phyloP scores from a whole-genome alignment of 129 eudicot species.

The Helianthus tuberosus region DNA sequence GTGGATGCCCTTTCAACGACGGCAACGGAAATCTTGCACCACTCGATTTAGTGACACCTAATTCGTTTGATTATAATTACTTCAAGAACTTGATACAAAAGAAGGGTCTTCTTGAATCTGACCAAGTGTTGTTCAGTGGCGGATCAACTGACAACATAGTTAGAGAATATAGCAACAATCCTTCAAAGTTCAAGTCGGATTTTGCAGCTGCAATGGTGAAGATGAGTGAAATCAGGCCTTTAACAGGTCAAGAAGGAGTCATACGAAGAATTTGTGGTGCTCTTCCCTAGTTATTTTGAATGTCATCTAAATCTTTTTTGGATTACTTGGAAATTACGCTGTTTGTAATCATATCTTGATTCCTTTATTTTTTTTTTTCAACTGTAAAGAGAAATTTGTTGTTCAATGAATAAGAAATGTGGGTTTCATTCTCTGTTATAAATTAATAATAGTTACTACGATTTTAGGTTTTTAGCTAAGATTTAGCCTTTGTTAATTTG shows the following conservation, averaged over 20 bases:
- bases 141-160: slow-evolving; percentile 57
- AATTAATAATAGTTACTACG: too few species aligned
- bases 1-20: slow-evolving; percentile 46
- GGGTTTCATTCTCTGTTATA: too few species aligned
- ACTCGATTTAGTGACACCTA: slow-evolving; percentile 52
- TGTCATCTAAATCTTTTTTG: too few species aligned
- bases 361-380: too few species aligned
- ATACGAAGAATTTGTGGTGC: slow-evolving; percentile 53
- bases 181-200: slow-evolving; percentile 45
- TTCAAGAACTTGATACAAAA: slow-evolving; percentile 47
- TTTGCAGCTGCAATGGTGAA: slow-evolving; percentile 72
- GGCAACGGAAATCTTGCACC: slow-evolving; percentile 62
- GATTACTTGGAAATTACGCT: too few species aligned
- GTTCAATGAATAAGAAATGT: too few species aligned
- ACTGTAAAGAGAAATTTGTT: too few species aligned
- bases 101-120: slow-evolving; percentile 78
- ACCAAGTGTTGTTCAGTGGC: slow-evolving; percentile 71
- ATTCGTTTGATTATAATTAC: slow-evolving; percentile 54
- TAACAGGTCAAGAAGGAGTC: slow-evolving; percentile 57
- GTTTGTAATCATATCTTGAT: too few species aligned
- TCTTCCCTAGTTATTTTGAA: slow-evolving; percentile 17
- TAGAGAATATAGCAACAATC: slow-evolving; percentile 39
- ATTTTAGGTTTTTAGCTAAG: too few species aligned
- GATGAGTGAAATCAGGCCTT: slow-evolving; percentile 69
- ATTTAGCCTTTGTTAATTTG: too few species aligned